Evolutionary conservation across 768 basidiomycete species (phyloP).

Genomic region (Leccinum boreale): DNA sequence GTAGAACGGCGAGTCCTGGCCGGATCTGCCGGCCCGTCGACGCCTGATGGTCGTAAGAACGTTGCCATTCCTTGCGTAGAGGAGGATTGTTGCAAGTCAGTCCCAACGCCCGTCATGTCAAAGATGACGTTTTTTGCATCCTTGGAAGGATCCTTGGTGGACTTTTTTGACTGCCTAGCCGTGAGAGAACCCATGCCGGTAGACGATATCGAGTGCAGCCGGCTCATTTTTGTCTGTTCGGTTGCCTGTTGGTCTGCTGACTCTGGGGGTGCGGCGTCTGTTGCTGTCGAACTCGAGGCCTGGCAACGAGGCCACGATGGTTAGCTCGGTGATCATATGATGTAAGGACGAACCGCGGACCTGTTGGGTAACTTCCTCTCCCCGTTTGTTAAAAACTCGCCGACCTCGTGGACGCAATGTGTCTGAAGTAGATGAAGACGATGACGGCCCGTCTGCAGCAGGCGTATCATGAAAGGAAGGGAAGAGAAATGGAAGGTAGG

Average conservation of each 20-base stretch:
- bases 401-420: conserved; percentile 42
- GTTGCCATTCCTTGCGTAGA: conserved; percentile 5
- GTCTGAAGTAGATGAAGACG: conserved; percentile 19
- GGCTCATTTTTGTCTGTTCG: conserved; percentile 17
- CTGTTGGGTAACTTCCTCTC: conserved; percentile 40
- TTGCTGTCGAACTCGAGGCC: conserved; percentile 13
- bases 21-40: conserved; percentile 17
- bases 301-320: conserved; percentile 16
- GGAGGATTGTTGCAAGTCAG: conserved; percentile 41
- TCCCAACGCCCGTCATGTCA: conserved; percentile 46
- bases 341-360: conserved; percentile 21
- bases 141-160: conserved; percentile 27
- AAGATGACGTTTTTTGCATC: conserved; percentile 45
- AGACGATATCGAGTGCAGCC: conserved; percentile 25
- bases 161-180: conserved; percentile 16
- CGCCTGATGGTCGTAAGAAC: conserved; percentile 23
- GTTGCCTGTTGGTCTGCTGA: conserved; percentile 19
- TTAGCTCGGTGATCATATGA: conserved; percentile 16
- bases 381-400: conserved; percentile 49
- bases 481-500: conserved; percentile 67
- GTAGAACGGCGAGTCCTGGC: conserved; percentile 7
- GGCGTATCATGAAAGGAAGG: conserved; percentile 32
- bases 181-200: conserved; percentile 3
- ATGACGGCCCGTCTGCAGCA: conserved; percentile 20
- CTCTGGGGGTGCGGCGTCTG: conserved; percentile 4